A percentile compares a stretch with the other conserved stretches of the same genome.
Evolutionary conservation across 352 stramenopile genomes (phyloP).

Genomic region (Pythium volutum): DNA sequence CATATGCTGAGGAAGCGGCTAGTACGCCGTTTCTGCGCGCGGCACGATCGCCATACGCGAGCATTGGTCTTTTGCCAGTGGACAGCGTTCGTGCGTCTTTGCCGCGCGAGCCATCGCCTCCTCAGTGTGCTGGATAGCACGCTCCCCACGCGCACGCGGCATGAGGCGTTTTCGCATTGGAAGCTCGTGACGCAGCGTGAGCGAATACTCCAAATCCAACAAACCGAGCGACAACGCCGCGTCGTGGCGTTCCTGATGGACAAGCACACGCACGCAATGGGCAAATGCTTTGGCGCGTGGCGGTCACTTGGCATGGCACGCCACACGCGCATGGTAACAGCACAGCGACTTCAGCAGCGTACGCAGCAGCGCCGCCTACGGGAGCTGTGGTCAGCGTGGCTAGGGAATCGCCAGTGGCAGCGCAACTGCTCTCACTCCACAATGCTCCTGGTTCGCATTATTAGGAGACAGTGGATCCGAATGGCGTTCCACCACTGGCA

Average conservation of each 20-base stretch:
- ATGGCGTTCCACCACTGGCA: constrained; percentile 1
- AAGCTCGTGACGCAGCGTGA: not conserved
- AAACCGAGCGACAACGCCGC: constrained; percentile 31
- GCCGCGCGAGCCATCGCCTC: not conserved
- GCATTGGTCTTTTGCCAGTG: not conserved
- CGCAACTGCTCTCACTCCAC: not conserved
- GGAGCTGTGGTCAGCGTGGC: not conserved
- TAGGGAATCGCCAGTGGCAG: not conserved
- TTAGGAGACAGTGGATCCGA: not conserved
- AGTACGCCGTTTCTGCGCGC: not conserved
- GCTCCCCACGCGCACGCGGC: not conserved
- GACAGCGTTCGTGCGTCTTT: not conserved
- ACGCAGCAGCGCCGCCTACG: not conserved
- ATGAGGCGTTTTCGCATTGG: constrained; percentile 13
- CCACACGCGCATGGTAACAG: not conserved
- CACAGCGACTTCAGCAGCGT: not conserved
- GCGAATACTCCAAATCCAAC: not conserved
- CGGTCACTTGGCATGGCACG: constrained; percentile 9
- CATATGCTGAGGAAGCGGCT: not conserved
- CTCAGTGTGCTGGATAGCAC: not conserved
- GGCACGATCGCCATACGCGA: not conserved
- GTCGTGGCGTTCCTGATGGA: constrained; percentile 37
- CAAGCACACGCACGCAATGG: constrained; percentile 25
- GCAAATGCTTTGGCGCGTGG: constrained; percentile 34
- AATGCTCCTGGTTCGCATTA: not conserved